Evolutionary conservation across 108 stramenopile species (phyloP).

Genomic region (Nitzschia sp.): DNA sequence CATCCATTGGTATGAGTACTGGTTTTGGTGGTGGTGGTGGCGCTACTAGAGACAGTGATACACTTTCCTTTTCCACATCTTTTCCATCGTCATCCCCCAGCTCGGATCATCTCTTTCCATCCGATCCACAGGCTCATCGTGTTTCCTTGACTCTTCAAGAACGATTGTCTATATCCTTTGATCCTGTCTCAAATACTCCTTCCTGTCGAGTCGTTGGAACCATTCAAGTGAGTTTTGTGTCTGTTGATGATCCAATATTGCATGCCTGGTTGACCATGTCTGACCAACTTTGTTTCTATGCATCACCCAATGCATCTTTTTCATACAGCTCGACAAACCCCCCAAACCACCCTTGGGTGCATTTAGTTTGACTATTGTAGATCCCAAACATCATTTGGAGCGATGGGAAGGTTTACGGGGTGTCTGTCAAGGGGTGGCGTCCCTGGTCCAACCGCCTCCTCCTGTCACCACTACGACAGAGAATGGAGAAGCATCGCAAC

Average conservation of each 20-base stretch:
- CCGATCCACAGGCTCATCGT: background rate
- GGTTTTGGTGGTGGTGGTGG: too few species aligned
- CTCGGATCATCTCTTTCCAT: background rate
- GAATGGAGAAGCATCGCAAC: conserved; percentile 5
- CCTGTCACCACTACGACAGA: background rate
- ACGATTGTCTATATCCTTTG: conserved; percentile 46
- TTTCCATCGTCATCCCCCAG: background rate
- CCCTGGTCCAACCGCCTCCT: background rate
- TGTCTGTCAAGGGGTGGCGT: background rate
- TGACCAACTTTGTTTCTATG: background rate
- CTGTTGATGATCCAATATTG: background rate
- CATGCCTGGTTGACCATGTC: background rate
- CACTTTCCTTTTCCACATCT: background rate
- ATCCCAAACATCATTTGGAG: conserved; percentile 24
- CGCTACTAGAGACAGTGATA: background rate
- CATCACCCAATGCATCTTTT: too few species aligned
- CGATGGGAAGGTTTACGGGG: conserved; percentile 22
- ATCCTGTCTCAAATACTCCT: conserved; percentile 28
- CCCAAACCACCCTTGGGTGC: background rate
- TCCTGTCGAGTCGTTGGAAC: conserved; percentile 39
- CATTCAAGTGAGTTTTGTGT: conserved; percentile 31
- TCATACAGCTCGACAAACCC: background rate
- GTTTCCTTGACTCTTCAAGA: conserved; percentile 34
- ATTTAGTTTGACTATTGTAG: conserved; percentile 23
- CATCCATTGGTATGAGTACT: background rate